Percentiles rank a stretch among this genome's conserved stretches.
Evolutionary conservation across 2,329 filamentous ascomycete genomes (phyloP).

Genomic region (Curvularia verruculosa): DNA sequence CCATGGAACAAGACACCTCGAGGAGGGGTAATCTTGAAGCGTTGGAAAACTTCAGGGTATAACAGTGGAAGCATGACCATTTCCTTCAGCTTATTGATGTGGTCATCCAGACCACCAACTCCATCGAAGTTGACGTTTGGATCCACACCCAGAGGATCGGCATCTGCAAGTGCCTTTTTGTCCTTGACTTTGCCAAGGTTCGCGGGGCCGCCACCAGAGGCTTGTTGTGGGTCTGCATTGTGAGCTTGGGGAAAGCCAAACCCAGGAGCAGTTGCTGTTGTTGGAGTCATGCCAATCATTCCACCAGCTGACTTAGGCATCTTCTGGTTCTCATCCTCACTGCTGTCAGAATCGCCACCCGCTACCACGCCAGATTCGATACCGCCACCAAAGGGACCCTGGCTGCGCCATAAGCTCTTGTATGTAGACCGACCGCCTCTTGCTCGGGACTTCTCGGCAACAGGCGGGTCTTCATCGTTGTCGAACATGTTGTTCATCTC

Average conservation of each 20-base stretch:
- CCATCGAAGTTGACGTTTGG: slow-evolving; percentile 91
- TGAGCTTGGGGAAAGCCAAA: slow-evolving; percentile 64
- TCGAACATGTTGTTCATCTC: slow-evolving; percentile 74
- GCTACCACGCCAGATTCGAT: slow-evolving; percentile 77
- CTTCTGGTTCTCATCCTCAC: slow-evolving; percentile 85
- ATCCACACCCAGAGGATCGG: slow-evolving; percentile 92
- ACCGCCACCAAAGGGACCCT: slow-evolving; percentile 90
- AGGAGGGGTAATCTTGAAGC: slow-evolving; percentile 91
- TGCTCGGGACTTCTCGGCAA: slow-evolving; percentile 70
- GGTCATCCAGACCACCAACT: slow-evolving; percentile 88
- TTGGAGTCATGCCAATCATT: slow-evolving; percentile 68
- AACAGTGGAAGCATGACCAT: slow-evolving; percentile 95
- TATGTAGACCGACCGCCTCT: slow-evolving; percentile 64
- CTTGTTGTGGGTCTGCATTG: slow-evolving; percentile 62
- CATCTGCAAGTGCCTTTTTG: slow-evolving; percentile 87
- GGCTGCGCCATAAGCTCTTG: slow-evolving; percentile 84
- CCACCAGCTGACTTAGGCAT: slow-evolving; percentile 61
- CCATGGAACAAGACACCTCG: slow-evolving; percentile 96
- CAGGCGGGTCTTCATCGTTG: slow-evolving; percentile 72
- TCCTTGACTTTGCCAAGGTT: slow-evolving; percentile 95
- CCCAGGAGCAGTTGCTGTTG: slow-evolving; percentile 56
- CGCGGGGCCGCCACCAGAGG: slow-evolving; percentile 67
- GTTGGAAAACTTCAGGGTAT: slow-evolving; percentile 91
- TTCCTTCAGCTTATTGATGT: slow-evolving; percentile 97
- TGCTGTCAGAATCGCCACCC: slow-evolving; percentile 91